These are phyloP conservation scores for Tolypocladium pustulatum DNA, from an alignment of 2,329 filamentous ascomycete genomes.

Conservation along the genomic window DNA sequence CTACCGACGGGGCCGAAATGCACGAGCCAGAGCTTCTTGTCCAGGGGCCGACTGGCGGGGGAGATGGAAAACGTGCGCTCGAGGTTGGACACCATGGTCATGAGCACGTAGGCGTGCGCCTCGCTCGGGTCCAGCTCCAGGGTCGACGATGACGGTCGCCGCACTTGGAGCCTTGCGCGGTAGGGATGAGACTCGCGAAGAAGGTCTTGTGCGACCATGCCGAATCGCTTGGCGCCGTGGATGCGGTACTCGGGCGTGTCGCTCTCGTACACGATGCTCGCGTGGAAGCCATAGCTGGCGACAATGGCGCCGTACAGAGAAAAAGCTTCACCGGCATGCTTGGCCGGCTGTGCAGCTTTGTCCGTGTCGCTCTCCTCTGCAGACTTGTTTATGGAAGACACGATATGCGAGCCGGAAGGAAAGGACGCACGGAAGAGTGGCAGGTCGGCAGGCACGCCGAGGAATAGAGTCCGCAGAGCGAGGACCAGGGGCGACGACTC, in stretches of 20 bases:
- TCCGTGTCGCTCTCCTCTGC: not conserved
- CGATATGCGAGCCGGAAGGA: slow-evolving; percentile 42
- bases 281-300: slow-evolving; percentile 82
- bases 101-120: slow-evolving; percentile 66
- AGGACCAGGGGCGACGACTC: slow-evolving; percentile 33
- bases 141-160: slow-evolving; percentile 3
- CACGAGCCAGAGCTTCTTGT: slow-evolving; percentile 60
- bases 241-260: slow-evolving; percentile 74
- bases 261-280: slow-evolving; percentile 79
- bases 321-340: slow-evolving; percentile 21
- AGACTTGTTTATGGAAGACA: slow-evolving; percentile 22
- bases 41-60: slow-evolving; percentile 58
- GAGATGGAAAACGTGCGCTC: slow-evolving; percentile 78
- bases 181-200: slow-evolving; percentile 47
- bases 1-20: slow-evolving; percentile 61
- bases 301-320: slow-evolving; percentile 68
- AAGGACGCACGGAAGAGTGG: slow-evolving; percentile 55
- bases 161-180: slow-evolving; percentile 28
- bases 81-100: slow-evolving; percentile 67
- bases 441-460: slow-evolving; percentile 41
- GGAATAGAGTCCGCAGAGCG: slow-evolving; percentile 47
- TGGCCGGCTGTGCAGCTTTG: slow-evolving; percentile 9
- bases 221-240: slow-evolving; percentile 68
- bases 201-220: slow-evolving; percentile 71
- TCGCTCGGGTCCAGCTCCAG: slow-evolving; percentile 21